Base-by-base conservation (phyloP, 1,139 yeast species). In the Yamadazyma trypodendri region DNA sequence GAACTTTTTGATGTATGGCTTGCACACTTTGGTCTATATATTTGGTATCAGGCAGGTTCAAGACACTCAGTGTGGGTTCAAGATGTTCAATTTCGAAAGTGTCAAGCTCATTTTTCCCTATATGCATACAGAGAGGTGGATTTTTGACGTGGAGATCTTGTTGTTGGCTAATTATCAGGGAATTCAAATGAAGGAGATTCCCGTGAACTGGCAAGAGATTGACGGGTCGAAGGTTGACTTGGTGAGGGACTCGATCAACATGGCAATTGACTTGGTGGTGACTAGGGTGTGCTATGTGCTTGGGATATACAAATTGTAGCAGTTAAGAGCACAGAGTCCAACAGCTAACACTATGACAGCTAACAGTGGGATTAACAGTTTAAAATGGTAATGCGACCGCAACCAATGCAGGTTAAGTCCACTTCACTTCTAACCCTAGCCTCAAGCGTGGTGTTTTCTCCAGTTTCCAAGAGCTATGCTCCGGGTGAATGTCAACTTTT, bases 71-170 rank as follows among this genome's bases (percentile, higher is more conserved):
- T 92, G 98, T 68, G 98, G 98, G 6, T 92, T 94, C 68, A 92
- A 92, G 61, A 68, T 92, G 64, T 92, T 90, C 61, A 86, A 92
- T 48, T 74, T 79, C 43, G 66, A 70, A 10, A 84, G 97, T 0
- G 75, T 83, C 13, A 55, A 56, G 13, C 53, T 55, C 39, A 85
- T 92, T 30, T 89, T 89, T 61, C 97, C 97, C 4, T 83, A 77
- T 49, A 79, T 94, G 86, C 97, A 92, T 59, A 90, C 96, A 11
- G 98, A 92, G 61, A 80, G 98, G 40, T 92, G 98, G 98, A 92
- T 94, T 29, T 92, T 92, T 60, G 98, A 92, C 56, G 97, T 92
- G 31, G 98, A 92, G 62, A 79, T 92, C 14, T 70, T 92, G 46
- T 76, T 92, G 45, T 67, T 94, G 43, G 97, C 92, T 2, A 77